Conservation (phyloP, 805 yeast species). For the Candida caryicola region DNA sequence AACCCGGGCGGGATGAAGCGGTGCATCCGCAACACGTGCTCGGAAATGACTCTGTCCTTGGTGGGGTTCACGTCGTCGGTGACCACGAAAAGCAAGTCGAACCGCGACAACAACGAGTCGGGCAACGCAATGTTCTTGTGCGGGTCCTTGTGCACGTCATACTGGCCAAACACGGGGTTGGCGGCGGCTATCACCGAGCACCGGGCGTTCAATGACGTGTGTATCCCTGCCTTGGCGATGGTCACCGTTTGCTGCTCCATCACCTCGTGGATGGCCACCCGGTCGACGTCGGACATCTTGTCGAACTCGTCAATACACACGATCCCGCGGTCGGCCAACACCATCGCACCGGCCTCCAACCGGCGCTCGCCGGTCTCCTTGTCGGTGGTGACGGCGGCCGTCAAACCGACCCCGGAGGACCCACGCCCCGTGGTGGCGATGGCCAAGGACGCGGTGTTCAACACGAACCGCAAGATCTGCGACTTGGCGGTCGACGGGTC, state of each 20-base stretch:
- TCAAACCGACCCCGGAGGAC: conserved; percentile 99
- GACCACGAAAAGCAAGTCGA: conserved; percentile 90
- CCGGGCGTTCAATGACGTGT: conserved; percentile 92
- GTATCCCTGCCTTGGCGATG: conserved; percentile 97
- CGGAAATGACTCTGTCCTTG: conserved; percentile 83
- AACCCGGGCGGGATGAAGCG: conserved; percentile 84
- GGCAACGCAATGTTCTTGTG: conserved; percentile 96
- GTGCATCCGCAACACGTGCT: conserved; percentile 93
- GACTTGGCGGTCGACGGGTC: conserved; percentile 99
- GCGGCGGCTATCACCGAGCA: conserved; percentile 98
- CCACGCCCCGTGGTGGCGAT: conserved; percentile 99
- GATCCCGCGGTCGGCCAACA: conserved; percentile 92
- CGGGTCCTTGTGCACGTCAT: conserved; percentile 93
- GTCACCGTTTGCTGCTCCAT: conserved; percentile 99
- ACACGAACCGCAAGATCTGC: conserved; percentile 88
- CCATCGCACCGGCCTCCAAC: conserved; percentile 99
- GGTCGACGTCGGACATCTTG: conserved; percentile 93
- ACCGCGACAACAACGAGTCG: conserved; percentile 93
- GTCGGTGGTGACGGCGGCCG: conserved; percentile 97
- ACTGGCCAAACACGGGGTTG: conserved; percentile 95
- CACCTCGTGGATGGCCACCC: conserved; percentile 98
- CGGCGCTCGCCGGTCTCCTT: conserved; percentile 96
- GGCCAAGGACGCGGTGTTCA: conserved; percentile 92
- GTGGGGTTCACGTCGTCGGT: conserved; percentile 90
- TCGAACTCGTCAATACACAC: conserved; percentile 99